These are phyloP conservation scores for Starmerella ratchasimensis DNA, from an alignment of 805 yeast species.

Conservation along the genomic window DNA sequence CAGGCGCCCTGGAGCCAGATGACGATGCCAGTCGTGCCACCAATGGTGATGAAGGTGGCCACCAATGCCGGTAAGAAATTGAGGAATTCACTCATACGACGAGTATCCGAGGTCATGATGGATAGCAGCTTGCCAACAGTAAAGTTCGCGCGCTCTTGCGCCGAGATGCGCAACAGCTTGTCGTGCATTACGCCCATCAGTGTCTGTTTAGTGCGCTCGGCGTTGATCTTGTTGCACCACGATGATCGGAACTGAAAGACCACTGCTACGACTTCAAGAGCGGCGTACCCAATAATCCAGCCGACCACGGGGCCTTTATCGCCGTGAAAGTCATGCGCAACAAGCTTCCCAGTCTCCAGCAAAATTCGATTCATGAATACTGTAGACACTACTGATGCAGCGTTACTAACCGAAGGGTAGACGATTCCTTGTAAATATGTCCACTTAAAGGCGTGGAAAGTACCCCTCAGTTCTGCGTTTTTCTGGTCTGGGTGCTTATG, in stretches of 20 bases:
- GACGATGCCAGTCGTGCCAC: slow-evolving; percentile 45
- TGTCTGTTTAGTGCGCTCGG: slow-evolving; percentile 56
- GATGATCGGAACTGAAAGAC: slow-evolving; percentile 44
- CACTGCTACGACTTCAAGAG: slow-evolving; percentile 37
- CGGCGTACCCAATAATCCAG: slow-evolving; percentile 52
- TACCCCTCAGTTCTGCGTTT: slow-evolving; percentile 11
- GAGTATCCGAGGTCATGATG: slow-evolving; percentile 61
- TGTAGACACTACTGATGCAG: slow-evolving; percentile 9
- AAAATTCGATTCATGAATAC: slow-evolving; percentile 9
- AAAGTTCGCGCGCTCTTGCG: slow-evolving; percentile 41
- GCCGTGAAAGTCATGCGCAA: not conserved
- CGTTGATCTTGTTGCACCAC: slow-evolving; percentile 43
- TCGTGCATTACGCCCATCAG: slow-evolving; percentile 54
- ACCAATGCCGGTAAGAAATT: slow-evolving; percentile 1
- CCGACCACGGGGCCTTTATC: slow-evolving; percentile 50
- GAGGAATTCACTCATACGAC: slow-evolving; percentile 47
- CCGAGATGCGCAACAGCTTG: slow-evolving; percentile 49
- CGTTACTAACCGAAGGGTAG: too few relatives aligned
- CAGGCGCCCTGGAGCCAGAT: slow-evolving; percentile 55
- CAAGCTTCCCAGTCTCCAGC: slow-evolving; percentile 3
- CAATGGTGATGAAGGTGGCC: slow-evolving; percentile 1
- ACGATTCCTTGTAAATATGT: too few relatives aligned
- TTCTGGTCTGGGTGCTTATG: slow-evolving; percentile 2
- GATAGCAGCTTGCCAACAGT: slow-evolving; percentile 62
- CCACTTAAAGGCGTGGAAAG: slow-evolving; percentile 13